A percentile compares a stretch with the other conserved stretches of the same genome.
Conservation (phyloP, 2,329 filamentous ascomycete species). For the Didymella pinodella region DNA sequence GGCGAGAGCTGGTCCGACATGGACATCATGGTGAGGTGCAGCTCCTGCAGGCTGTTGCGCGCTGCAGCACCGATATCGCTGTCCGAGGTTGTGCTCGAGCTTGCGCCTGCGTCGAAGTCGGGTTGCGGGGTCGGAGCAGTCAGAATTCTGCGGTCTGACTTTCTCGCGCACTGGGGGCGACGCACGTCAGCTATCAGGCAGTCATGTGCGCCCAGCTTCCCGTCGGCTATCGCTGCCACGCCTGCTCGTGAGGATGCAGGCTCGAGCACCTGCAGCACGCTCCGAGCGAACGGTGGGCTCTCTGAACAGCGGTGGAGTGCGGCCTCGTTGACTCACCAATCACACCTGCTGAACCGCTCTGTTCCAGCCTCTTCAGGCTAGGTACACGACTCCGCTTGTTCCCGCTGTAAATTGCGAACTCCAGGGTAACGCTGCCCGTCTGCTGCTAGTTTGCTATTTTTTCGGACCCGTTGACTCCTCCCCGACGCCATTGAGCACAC, state of each 20-base stretch:
- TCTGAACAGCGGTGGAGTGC: conserved; percentile 14
- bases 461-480: conserved; percentile 17
- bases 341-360: conserved; percentile 1
- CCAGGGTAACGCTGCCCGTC: conserved; percentile 14
- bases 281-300: conserved; percentile 20
- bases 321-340: conserved; percentile 14
- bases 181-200: conserved; percentile 18
- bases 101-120: conserved; percentile 15
- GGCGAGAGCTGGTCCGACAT: conserved; percentile 33
- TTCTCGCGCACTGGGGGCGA: conserved; percentile 10
- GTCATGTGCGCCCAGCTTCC: conserved; percentile 9
- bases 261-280: conserved; percentile 28
- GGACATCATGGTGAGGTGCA: conserved; percentile 19
- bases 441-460: conserved; percentile 15
- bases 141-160: conserved; percentile 16
- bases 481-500: conserved; percentile 14
- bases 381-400: conserved; percentile 14
- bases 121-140: conserved; percentile 12
- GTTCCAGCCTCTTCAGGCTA: conserved; percentile 21
- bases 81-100: conserved; percentile 20
- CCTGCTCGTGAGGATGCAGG: conserved; percentile 10
- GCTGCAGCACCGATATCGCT: conserved; percentile 32
- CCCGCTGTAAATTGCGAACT: conserved; percentile 20
- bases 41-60: conserved; percentile 24
- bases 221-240: conserved; percentile 22